phyloP scores from a whole-genome alignment of 495 filamentous ascomycete genomes.

The Friedmanniomyces endolithicus region DNA sequence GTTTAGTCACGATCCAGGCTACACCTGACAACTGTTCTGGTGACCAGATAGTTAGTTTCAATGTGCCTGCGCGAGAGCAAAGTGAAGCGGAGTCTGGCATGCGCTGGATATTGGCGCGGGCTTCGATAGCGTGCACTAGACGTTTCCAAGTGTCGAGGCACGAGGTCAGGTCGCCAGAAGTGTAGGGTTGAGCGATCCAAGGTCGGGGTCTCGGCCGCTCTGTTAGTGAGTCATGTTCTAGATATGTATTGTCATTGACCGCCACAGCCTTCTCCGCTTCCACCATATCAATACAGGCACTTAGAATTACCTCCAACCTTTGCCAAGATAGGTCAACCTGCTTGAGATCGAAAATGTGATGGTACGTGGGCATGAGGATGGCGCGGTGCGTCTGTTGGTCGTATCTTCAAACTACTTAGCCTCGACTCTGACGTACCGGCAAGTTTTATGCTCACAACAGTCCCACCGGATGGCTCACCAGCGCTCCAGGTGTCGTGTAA shows the following conservation, averaged over 20 bases:
- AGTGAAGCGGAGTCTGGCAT: neutral
- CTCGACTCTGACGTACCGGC: neutral
- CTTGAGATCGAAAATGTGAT: slow-evolving; percentile 11
- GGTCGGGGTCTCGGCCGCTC: neutral
- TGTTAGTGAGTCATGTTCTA: neutral
- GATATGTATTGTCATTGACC: neutral
- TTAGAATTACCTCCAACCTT: slow-evolving; percentile 4
- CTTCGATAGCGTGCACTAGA: slow-evolving; percentile 7
- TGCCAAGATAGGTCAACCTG: slow-evolving; percentile 4
- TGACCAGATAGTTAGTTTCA: too few species aligned
- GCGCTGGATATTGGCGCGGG: neutral
- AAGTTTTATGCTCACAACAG: slow-evolving; percentile 1
- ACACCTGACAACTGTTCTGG: too few species aligned
- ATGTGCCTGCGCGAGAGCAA: neutral
- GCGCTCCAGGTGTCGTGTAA: neutral
- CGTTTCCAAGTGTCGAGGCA: slow-evolving; percentile 10
- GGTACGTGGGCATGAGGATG: slow-evolving; percentile 15
- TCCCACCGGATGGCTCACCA: slow-evolving; percentile 9
- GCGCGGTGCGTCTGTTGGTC: slow-evolving; percentile 7
- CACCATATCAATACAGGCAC: slow-evolving; percentile 13
- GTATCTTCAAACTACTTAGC: neutral
- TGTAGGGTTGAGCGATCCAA: slow-evolving; percentile 12
- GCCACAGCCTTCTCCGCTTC: slow-evolving; percentile 11
- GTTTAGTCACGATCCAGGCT: too few species aligned
- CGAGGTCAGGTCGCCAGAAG: neutral